Conservation (phyloP, 129 eudicot species). For the Silybum marianum region DNA sequence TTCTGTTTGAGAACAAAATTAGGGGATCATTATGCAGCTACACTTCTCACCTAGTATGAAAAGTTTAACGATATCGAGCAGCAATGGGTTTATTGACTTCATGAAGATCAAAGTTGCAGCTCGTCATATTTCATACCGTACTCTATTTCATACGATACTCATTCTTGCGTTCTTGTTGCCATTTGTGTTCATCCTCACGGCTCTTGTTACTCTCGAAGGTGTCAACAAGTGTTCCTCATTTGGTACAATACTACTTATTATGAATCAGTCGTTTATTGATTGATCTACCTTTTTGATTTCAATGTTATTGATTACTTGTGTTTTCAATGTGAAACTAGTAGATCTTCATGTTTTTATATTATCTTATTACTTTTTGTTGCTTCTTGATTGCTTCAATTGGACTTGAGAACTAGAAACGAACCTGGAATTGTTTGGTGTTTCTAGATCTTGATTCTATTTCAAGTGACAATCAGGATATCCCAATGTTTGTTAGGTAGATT, state of each 20-base stretch:
- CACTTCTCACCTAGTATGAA: constrained; percentile 99
- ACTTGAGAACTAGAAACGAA: not conserved
- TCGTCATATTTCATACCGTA: constrained; percentile 87
- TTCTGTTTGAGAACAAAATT: constrained; percentile 19
- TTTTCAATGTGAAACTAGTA: not conserved
- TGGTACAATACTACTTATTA: constrained; percentile 44
- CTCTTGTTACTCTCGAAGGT: constrained; percentile 97
- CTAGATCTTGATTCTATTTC: constrained; percentile 17
- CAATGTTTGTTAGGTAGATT: constrained; percentile 14
- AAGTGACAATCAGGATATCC: not conserved
- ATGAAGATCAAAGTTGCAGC: constrained; percentile 99
- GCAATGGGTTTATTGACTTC: constrained; percentile 70
- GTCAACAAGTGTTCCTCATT: constrained; percentile 95
- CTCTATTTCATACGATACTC: constrained; percentile 83
- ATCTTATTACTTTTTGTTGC: not conserved
- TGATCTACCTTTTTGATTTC: constrained; percentile 11
- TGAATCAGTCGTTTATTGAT: not conserved
- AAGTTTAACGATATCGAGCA: constrained; percentile 94
- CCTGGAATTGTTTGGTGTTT: not conserved
- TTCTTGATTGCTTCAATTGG: not conserved
- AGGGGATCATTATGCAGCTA: constrained; percentile 90
- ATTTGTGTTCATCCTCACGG: constrained; percentile 89
- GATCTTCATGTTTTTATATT: constrained; percentile 15
- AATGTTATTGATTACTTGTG: constrained; percentile 16
- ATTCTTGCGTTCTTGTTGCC: constrained; percentile 86